phyloP scores from a whole-genome alignment of 1,139 yeast genomes.

The Debaryomycetaceae sp. region DNA sequence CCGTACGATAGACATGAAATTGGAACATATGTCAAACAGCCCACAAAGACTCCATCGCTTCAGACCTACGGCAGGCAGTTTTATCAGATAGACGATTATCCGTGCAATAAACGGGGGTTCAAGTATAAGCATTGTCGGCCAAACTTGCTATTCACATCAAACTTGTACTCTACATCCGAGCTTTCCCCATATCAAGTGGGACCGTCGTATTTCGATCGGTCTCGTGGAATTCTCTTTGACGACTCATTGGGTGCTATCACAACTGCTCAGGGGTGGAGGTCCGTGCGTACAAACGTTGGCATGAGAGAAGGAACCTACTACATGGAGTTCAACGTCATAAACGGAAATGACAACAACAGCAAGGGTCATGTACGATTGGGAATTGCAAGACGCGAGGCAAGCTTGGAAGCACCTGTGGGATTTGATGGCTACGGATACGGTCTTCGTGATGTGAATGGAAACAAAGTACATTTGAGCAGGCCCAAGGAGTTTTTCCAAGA shows the following conservation, averaged over 20 bases:
- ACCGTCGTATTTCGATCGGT: slow-evolving; percentile 68
- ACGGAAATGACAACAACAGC: slow-evolving; percentile 33
- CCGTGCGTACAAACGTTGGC: slow-evolving; percentile 71
- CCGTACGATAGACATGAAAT: slow-evolving; percentile 37
- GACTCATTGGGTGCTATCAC: slow-evolving; percentile 44
- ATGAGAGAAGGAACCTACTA: slow-evolving; percentile 78
- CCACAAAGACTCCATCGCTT: slow-evolving; percentile 7
- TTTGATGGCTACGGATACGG: slow-evolving; percentile 95
- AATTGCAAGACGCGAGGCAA: slow-evolving; percentile 77
- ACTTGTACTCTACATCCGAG: slow-evolving; percentile 73
- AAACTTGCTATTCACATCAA: slow-evolving; percentile 54
- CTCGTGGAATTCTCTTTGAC: slow-evolving; percentile 54
- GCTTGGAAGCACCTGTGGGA: slow-evolving; percentile 93
- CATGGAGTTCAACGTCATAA: slow-evolving; percentile 64
- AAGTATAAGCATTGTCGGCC: slow-evolving; percentile 80
- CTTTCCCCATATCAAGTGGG: slow-evolving; percentile 63
- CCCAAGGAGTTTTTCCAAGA: slow-evolving; percentile 51
- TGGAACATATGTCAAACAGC: slow-evolving; percentile 7
- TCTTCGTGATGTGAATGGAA: slow-evolving; percentile 76
- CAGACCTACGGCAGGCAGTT: slow-evolving; percentile 24
- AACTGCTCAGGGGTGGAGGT: slow-evolving; percentile 74
- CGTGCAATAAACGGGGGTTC: slow-evolving; percentile 76
- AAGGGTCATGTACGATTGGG: slow-evolving; percentile 77
- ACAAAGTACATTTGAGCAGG: slow-evolving; percentile 70
- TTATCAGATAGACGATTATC: slow-evolving; percentile 66